Evolutionary conservation across 768 basidiomycete genomes (phyloP), one percentile per base, ranked within the genome.

Genomic region (Gloeopeniophorella convolvens): DNA sequence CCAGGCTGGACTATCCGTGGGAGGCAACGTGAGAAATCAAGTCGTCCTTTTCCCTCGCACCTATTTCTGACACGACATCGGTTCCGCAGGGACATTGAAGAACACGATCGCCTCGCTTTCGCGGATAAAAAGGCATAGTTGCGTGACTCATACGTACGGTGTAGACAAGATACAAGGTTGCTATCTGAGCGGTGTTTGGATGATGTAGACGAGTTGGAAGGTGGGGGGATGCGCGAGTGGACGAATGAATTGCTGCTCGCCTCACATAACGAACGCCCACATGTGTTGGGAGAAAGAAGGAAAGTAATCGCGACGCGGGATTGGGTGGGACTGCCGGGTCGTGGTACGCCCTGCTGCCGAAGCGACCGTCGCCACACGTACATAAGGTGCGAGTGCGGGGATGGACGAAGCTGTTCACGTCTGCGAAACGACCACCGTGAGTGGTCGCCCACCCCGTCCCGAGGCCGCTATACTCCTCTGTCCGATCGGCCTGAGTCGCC

Each of bases 1-100:
- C 60, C 62, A 87, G 85, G 87, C 72, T 89, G 55, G 84, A 89
- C 62, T 89, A 89, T 63, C 87, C 87, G 59, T 89, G 88, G 87
- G 87, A 89, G 70, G 77, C 80, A 20, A 72, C 63, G 87, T 85
- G 61, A 68, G 85, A 65, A 16, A 30, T 21, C 33, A 23, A 4
- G 18, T 41, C 45, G 31, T 48, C 49, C 54, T 36, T 39, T 46
- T 15, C 41, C 47, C n/a, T 37, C 13, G 37, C 31, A 36, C 44
- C 27, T 13, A 56, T 60, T 54, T 43, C 58, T 53, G 34, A 52
- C 21, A 11, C 31, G 12, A 33, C 35, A 8, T 31, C 24, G 42
- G 23, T 30, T 43, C 26, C 26, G 27, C 62, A 89, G 86, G 50
- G 75, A 86, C 59, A 89, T 89, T 57, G 85, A 85, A 51, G 81